phyloP scores from a whole-genome alignment of 148 eudicot genomes.

The Fallopia convolvulus region DNA sequence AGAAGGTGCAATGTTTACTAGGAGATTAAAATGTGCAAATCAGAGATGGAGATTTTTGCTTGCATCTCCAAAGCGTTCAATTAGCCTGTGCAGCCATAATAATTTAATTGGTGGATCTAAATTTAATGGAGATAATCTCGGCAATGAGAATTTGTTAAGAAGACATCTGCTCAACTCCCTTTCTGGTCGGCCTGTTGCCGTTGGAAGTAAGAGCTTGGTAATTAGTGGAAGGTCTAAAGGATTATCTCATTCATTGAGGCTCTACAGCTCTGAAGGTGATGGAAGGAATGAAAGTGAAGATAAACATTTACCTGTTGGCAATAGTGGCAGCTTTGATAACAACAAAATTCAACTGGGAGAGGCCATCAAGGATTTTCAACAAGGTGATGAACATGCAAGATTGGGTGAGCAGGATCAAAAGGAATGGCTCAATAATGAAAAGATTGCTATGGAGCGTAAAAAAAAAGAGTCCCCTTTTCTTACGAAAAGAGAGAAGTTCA shows the following conservation, averaged over 20 bases:
- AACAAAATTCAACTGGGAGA: conserved; percentile 27
- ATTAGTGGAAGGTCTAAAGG: conserved; percentile 26
- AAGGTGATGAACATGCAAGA: conserved; percentile 65
- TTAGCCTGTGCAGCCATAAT: conserved; percentile 25
- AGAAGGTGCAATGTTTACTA: conserved; percentile 59
- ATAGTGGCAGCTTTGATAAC: conserved; percentile 36
- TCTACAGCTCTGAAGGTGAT: conserved; percentile 81
- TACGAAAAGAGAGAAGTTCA: conserved; percentile 63
- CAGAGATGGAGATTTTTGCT: conserved; percentile 47
- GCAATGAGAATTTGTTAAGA: conserved; percentile 25
- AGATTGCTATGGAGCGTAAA: conserved; percentile 68
- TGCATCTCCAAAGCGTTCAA: conserved; percentile 32
- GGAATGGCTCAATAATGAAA: conserved; percentile 89
- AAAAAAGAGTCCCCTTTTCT: conserved; percentile 85
- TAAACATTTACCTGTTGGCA: conserved; percentile 38
- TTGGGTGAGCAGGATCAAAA: conserved; percentile 91
- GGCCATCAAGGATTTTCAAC: conserved; percentile 20
- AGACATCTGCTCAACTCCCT: conserved; percentile 28
- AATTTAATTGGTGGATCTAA: conserved; percentile 22
- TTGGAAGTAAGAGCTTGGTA: conserved; percentile 16
- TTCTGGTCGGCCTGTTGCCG: conserved; percentile 13
- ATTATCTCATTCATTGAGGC: conserved; percentile 26
- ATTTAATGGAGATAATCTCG: conserved; percentile 11
- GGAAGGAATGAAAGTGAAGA: conserved; percentile 74
- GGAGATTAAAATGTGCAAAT: conserved; percentile 45